Evolutionary conservation across 2,329 filamentous ascomycete genomes (phyloP), one percentile per base, ranked within the genome.

Genomic region (Colletotrichum sp.): DNA sequence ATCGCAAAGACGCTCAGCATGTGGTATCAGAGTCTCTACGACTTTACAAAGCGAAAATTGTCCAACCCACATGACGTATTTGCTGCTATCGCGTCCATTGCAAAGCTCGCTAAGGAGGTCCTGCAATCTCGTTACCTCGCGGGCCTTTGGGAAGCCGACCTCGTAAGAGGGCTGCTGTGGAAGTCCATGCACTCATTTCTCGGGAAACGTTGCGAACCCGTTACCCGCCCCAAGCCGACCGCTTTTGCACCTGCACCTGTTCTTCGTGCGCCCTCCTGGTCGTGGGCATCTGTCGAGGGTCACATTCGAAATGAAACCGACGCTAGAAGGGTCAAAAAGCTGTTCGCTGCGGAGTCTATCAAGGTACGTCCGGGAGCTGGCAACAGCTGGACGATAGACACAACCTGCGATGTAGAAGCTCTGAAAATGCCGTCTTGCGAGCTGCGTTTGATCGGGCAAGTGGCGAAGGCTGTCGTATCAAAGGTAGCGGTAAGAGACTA

Each of bases 11-110:
- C 71, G 4, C 66, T 73, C 10, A 24, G 18, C 7, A 32, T 56
- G 66, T 73, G 71, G 71, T 73, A 73, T 32, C 15, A 28, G 2
- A 26, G 18, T n/a, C 15, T 73, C 43, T 43, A 58, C 5, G 5
- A 7, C 7, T 73, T 43, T n/a, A 70, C 66, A n/a, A 48, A 15
- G 38, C 66, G 71, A 1, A 67, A 36, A 15, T 26, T 73, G 15
- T 73, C 71, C 24, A 73, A 73, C 15, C 71, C 71, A 4, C 58
- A 73, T 32, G 71, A 73, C 13, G 38, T 73, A 13, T 73, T 73
- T 15, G 71, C 58, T 13, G 71, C 71, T 16, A 73, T 73, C 21
- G 66, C 71, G 18, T 73, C 71, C 13, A 70, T 73, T 21, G 71
- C 71, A 5, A 64, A 34, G 15, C 71, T 73, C 10, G 71, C 66